Evolutionary conservation across 2,329 filamentous ascomycete genomes (phyloP).

Genomic region (Chaetomiaceae sp.): DNA sequence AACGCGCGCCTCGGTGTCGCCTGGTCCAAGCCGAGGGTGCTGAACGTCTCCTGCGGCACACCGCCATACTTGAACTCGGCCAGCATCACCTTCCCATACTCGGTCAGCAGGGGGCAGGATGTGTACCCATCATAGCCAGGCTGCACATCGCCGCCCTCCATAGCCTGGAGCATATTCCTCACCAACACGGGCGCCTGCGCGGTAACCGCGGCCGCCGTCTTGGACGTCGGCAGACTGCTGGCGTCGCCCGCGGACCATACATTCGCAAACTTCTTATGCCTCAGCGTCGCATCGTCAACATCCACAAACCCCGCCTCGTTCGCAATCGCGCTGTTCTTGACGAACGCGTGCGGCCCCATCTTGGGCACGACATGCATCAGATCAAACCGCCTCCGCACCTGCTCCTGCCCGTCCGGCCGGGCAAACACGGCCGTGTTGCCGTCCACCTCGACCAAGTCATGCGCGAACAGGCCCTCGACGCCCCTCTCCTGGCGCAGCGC

Average conservation of each 20-base stretch:
- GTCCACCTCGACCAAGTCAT: conserved; percentile 51
- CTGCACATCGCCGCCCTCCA: conserved; percentile 33
- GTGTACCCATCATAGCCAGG: conserved; percentile 42
- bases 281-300: conserved; percentile 49
- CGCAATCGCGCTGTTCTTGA: conserved; percentile 50
- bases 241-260: conserved; percentile 58
- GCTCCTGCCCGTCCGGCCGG: conserved; percentile 37
- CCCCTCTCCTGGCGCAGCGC: conserved; percentile 49
- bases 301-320: conserved; percentile 56
- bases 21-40: conserved; percentile 33
- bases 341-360: conserved; percentile 53
- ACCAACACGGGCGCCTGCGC: conserved; percentile 42
- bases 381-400: conserved; percentile 48
- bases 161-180: conserved; percentile 36
- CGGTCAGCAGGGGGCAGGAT: conserved; percentile 43
- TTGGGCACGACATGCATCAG: conserved; percentile 55
- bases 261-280: conserved; percentile 51
- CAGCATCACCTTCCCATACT: conserved; percentile 43
- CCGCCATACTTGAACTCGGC: conserved; percentile 47
- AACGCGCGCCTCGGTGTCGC: conserved; percentile 36
- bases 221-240: conserved; percentile 53
- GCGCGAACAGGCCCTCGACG: conserved; percentile 56
- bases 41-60: conserved; percentile 43
- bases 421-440: conserved; percentile 51
- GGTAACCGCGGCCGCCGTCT: conserved; percentile 44